phyloP scores from a whole-genome alignment of 805 yeast genomes.

The Metschnikowia kofuensis region DNA sequence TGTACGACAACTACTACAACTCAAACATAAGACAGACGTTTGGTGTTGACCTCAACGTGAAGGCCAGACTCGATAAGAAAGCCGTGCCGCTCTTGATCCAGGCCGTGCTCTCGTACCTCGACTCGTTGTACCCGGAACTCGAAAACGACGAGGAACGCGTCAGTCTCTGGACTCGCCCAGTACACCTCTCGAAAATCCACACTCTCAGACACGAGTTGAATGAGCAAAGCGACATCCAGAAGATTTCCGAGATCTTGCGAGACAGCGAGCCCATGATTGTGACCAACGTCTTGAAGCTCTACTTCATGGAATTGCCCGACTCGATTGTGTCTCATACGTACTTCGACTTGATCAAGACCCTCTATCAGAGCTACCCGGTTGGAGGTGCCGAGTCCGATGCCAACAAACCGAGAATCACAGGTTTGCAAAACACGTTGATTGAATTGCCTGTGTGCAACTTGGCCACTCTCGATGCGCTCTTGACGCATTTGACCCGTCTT shows the following conservation, averaged over 20 bases:
- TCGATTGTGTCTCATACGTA: conserved; percentile 63
- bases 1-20: conserved; percentile 79
- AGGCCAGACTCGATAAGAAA: conserved; percentile 68
- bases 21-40: conserved; percentile 67
- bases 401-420: conserved; percentile 46
- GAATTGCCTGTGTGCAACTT: conserved; percentile 69
- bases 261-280: conserved; percentile 53
- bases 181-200: conserved; percentile 60
- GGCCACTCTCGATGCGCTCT: conserved; percentile 78
- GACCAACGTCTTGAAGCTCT: conserved; percentile 68
- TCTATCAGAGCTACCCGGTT: conserved; percentile 48
- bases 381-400: conserved; percentile 23
- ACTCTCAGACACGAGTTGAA: conserved; percentile 55
- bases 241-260: conserved; percentile 33
- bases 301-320: conserved; percentile 76
- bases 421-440: conserved; percentile 61
- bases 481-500: conserved; percentile 69
- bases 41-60: conserved; percentile 72
- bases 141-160: conserved; percentile 66
- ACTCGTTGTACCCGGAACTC: conserved; percentile 65
- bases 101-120: conserved; percentile 63
- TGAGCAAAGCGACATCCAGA: conserved; percentile 25
- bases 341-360: conserved; percentile 65
- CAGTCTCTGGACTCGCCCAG: conserved; percentile 65
- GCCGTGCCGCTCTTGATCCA: conserved; percentile 70